Evolutionary conservation across 306 rosid genomes (phyloP), one percentile per base, ranked within the genome.

Genomic region (Fragaria vesca): DNA sequence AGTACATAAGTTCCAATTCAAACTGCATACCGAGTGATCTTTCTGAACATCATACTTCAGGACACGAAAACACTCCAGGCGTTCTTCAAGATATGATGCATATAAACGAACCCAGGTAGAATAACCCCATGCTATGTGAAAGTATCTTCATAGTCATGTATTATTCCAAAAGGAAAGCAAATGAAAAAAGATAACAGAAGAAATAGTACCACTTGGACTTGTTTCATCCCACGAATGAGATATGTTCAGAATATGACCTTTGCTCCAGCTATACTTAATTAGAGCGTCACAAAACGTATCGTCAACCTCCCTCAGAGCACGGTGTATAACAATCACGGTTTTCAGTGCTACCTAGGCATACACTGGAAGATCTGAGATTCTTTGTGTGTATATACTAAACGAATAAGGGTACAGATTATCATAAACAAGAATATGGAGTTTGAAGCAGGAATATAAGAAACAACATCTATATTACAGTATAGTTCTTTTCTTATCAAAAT

Each of bases 81-180:
- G 71, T 69, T 76, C 79, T 65, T 76, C 79, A 0, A 76, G 71
- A n/a, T 62, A 76, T 66, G 70, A 76, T 47, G 79, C 79, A 76
- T 76, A 76, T 12, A 36, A 47, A 24, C 79, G 72, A 38, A 65
- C 48, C 79, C 72, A 63, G 30, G 72, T 21, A 30, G 79, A 63
- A 63, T 63, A 47, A 48, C 48, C 72, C 79, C 60, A 76, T 47
- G 79, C 79, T 76, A 72, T 32, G 32, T 4, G n/a, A 72, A 72
- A 52, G 36, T 17, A 72, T 24, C 48, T 52, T 26, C 18, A 72
- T 20, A 6, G 66, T 72, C 18, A 52, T 42, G 20, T 26, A 36
- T 21, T 15, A 54, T 3, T 15, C 36, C 32, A 6, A 18, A 34
- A 34, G 30, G 21, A 46, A 65, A 32, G 2, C 1, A 12, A 30